Base-by-base conservation (phyloP, 148 eudicot genomes). In the Limonium bicolor region DNA sequence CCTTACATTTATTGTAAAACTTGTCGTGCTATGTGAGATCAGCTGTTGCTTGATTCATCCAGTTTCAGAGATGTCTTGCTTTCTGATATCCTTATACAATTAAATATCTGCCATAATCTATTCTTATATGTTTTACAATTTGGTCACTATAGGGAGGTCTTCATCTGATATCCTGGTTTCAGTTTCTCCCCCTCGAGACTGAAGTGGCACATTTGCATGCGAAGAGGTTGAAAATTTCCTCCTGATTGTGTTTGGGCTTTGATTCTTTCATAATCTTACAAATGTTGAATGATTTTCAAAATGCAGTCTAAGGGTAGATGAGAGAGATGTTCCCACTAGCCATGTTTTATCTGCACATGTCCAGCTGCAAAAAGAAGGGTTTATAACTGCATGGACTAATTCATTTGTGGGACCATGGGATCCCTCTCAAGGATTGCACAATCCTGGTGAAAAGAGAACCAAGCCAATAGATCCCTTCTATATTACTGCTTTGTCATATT, bases 351-450 rank as follows among this genome's bases (percentile, higher is more conserved):
- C 92, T 28, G 65, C 94, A 12, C 96, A 88, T 72, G 48, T 83
- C 31, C 81, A 77, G 58, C 64, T 88, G 48, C 96, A 77, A 55
- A 88, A 83, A 68, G 92, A 80, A 43, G 96, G 92, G 35, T 74
- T 79, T 51, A 80, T 88, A 23, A 88, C 83, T 61, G 46, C 94
- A 36, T 88, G 96, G 96, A 74, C 94, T 2, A 88, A 80, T 63
- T 83, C 78, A 27, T 83, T 88, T 72, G 94, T 88, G 28, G 96
- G 96, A 20, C 96, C 96, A 20, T 88, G 96, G 96, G 96, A 88
- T 58, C 96, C 96, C 48, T 88, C 96, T 39, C 96, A 88, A 72
- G 96, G 96, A 18, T 36, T 69, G 29, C 94, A 88, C 58, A 88
- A 88, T 61, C 96, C 96, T 40, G 96, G 96, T 88, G 67, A 51